Percentiles rank a stretch among this genome's conserved stretches.
These are phyloP conservation scores for Pythium utonaiense DNA, from an alignment of 352 stramenopile species.

Conservation along the genomic window DNA sequence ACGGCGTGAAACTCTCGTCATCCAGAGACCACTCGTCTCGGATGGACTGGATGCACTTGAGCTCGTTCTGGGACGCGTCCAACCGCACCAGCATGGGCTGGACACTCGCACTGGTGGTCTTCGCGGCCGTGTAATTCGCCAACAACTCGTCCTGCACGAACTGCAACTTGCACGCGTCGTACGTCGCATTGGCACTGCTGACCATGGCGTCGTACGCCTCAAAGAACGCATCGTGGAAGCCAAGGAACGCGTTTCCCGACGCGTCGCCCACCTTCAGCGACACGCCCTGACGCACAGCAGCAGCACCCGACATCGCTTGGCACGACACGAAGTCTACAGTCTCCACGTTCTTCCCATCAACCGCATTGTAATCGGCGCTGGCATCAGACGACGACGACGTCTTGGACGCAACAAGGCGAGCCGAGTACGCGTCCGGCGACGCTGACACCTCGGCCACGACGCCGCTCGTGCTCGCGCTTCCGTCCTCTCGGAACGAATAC, in stretches of 20 bases:
- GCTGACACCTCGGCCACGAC: conserved; percentile 32
- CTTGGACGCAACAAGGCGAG: not conserved
- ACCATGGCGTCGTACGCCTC: conserved; percentile 63
- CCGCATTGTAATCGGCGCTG: not conserved
- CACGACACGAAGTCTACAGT: conserved; percentile 52
- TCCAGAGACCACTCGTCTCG: conserved; percentile 39
- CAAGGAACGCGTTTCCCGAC: conserved; percentile 38
- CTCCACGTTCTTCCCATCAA: conserved; percentile 45
- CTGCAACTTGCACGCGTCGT: conserved; percentile 63
- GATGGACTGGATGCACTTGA: conserved; percentile 41
- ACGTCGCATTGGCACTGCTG: conserved; percentile 39
- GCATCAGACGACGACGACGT: conserved; percentile 14
- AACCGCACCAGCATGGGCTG: conserved; percentile 60
- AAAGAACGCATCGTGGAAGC: conserved; percentile 57
- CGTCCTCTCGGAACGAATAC: conserved; percentile 9
- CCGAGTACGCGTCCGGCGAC: conserved; percentile 19
- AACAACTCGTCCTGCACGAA: conserved; percentile 60
- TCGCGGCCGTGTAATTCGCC: conserved; percentile 28
- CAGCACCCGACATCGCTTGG: conserved; percentile 4
- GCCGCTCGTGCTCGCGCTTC: conserved; percentile 9
- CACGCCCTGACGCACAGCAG: conserved; percentile 30
- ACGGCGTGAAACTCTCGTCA: conserved; percentile 56
- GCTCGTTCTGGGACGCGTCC: conserved; percentile 30
- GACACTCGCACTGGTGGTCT: conserved; percentile 21
- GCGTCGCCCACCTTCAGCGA: conserved; percentile 47